phyloP scores from a whole-genome alignment of 257 asterid genomes.

The Henckelia pumila region DNA sequence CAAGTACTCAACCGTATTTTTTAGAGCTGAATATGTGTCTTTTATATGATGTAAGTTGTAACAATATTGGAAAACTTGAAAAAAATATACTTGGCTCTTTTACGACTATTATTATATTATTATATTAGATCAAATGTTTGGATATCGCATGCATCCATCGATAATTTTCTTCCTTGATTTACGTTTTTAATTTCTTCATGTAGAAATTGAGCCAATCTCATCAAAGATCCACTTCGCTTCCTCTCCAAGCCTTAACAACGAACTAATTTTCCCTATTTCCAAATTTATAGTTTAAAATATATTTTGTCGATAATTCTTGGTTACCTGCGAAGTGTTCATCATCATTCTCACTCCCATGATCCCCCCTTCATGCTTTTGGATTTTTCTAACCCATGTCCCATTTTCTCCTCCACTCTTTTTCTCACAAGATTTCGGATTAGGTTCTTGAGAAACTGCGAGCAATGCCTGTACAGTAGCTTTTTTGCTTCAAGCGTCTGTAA shows the following conservation, averaged over 20 bases:
- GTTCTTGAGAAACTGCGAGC: conserved; percentile 27
- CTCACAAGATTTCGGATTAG: conserved; percentile 35
- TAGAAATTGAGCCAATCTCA: conserved; percentile 6
- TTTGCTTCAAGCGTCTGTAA: conserved; percentile 31
- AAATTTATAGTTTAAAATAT: conserved; percentile 9
- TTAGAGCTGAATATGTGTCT: too few relatives aligned
- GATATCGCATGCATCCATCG: too few relatives aligned
- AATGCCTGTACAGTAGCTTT: conserved; percentile 30
- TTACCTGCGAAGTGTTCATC: conserved; percentile 17
- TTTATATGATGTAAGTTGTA: too few relatives aligned
- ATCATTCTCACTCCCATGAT: conserved; percentile 56
- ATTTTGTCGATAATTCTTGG: conserved; percentile 17
- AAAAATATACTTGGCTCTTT: too few relatives aligned
- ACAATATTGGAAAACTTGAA: too few relatives aligned
- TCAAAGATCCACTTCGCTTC: conserved; percentile 29
- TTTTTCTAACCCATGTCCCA: conserved; percentile 34
- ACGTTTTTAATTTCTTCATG: neutral
- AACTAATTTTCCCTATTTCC: conserved; percentile 4
- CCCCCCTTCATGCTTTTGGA: conserved; percentile 22
- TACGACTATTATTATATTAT: too few relatives aligned
- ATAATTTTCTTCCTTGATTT: conserved; percentile 5
- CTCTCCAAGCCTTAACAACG: conserved; percentile 28
- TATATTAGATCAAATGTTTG: too few relatives aligned
- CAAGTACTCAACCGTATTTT: too few relatives aligned
- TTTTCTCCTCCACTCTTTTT: conserved; percentile 24